phyloP scores from a whole-genome alignment of 2,329 filamentous ascomycete species.

The Thelonectria discophora region DNA sequence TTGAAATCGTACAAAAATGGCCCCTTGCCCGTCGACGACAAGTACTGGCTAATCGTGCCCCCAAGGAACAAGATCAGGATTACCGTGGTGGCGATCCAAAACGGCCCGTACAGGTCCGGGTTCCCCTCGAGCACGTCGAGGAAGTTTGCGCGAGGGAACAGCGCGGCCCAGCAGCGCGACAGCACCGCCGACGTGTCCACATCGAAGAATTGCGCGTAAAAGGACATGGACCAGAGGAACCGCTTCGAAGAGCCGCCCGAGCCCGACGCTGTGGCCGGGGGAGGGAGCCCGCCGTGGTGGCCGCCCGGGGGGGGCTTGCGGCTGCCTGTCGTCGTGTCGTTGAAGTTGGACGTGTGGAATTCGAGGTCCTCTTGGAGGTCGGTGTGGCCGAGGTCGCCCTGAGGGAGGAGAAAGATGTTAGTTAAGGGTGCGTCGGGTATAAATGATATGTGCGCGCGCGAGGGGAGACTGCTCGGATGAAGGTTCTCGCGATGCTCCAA shows the following conservation, averaged over 20 bases:
- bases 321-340: slow-evolving; percentile 61
- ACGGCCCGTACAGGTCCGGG: slow-evolving; percentile 93
- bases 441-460: background rate
- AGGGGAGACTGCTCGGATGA: slow-evolving; percentile 1
- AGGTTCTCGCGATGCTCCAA: slow-evolving; percentile 15
- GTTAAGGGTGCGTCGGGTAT: background rate
- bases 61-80: slow-evolving; percentile 95
- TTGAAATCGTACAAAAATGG: slow-evolving; percentile 93
- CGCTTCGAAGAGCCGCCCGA: slow-evolving; percentile 70
- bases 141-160: slow-evolving; percentile 93
- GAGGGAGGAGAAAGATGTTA: slow-evolving; percentile 35
- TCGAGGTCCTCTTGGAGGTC: slow-evolving; percentile 99
- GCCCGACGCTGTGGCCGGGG: slow-evolving; percentile 62
- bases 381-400: slow-evolving; percentile 98
- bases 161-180: slow-evolving; percentile 84
- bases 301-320: slow-evolving; percentile 59
- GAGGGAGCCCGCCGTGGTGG: slow-evolving; percentile 67
- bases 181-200: slow-evolving; percentile 93
- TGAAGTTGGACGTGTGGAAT: slow-evolving; percentile 94
- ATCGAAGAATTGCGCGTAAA: slow-evolving; percentile 98
- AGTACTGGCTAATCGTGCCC: slow-evolving; percentile 92
- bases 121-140: slow-evolving; percentile 97
- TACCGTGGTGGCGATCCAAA: slow-evolving; percentile 99
- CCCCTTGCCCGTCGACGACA: slow-evolving; percentile 72
- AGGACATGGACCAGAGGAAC: slow-evolving; percentile 89